Base-by-base conservation (phyloP, 345 rosid species). In the Populus deltoides region DNA sequence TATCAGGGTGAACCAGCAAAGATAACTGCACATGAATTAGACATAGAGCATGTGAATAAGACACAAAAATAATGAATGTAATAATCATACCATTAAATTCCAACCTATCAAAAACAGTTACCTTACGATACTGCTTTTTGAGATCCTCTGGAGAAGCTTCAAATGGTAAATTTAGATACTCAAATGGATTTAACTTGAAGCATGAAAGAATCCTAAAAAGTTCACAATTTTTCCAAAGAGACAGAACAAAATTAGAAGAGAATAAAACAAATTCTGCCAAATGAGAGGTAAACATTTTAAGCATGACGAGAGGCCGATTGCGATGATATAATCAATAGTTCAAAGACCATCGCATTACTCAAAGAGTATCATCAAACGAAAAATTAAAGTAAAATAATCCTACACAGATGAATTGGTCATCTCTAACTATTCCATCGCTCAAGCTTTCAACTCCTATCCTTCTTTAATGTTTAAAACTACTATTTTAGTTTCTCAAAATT, bases 171-270 rank as follows among this genome's bases (percentile, higher is more conserved):
- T 91, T 96, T 61, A 96, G 82, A 80, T 90, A 88, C 85, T 96
- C 99, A 83, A 86, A 96, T 0, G 99, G 99, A 79, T 96, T 96
- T 76, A 96, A 86, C 90, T 96, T 96, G 91, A 96, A 96, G 88
- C 98, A 93, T 35, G 97, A 86, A 83, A 96, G 97, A 81, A 96
- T 96, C 94, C 99, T 96, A 82, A 29, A 43, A 74, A 47, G 22
- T 18, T 22, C 5, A 20, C 62, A 71, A 29, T 20, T 38, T 17
- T 31, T 31, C 25, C 74, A 75, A 36, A 33, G 25, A 33, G 24
- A 31, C 43, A 47, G 16, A 63, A 76, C 51, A 55, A 67, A 53
- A 33, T 59, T 20, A 72, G 74, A 49, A 8, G 18, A 68, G 24
- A 61, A 66, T 16, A 70, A 15, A n/a, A 1, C 43, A 16, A 17